Percentiles rank a stretch among this genome's conserved stretches.
Conservation (phyloP, 108 stramenopile species). For the Mediolabrus comicus region DNA sequence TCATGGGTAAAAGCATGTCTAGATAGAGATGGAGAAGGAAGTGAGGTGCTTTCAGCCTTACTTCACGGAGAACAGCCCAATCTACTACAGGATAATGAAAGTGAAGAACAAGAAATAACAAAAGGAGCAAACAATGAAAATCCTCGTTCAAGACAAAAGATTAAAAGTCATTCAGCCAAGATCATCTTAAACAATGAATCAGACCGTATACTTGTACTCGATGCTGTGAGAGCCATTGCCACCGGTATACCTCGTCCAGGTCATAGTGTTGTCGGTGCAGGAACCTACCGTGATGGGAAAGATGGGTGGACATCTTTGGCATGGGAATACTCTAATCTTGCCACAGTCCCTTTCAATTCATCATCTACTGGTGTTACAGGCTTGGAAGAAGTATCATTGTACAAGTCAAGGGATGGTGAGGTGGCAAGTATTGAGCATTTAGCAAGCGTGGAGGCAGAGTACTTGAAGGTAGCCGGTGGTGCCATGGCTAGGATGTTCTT, state of each 20-base stretch:
- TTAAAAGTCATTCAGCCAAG: background rate
- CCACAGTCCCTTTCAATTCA: background rate
- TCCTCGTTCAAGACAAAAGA: constrained; percentile 11
- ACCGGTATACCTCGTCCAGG: constrained; percentile 72
- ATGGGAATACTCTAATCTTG: constrained; percentile 50
- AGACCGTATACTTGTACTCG: constrained; percentile 26
- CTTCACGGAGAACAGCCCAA: constrained; percentile 14
- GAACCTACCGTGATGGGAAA: constrained; percentile 66
- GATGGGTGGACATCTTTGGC: constrained; percentile 66
- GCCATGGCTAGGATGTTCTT: constrained; percentile 87
- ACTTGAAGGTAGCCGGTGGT: constrained; percentile 72
- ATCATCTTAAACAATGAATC: constrained; percentile 14
- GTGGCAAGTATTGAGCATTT: constrained; percentile 70
- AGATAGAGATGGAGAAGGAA: constrained; percentile 35
- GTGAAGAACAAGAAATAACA: background rate
- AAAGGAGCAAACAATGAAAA: background rate
- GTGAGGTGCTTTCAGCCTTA: constrained; percentile 18
- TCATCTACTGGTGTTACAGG: constrained; percentile 1
- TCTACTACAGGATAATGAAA: background rate
- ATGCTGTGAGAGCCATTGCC: constrained; percentile 73
- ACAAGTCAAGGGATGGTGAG: constrained; percentile 52
- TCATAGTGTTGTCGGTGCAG: constrained; percentile 61
- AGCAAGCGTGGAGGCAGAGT: constrained; percentile 60
- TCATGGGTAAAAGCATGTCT: constrained; percentile 60
- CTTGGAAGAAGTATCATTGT: constrained; percentile 61